These are phyloP conservation scores for Paragyromitra xinjiangensis DNA, from an alignment of 495 filamentous ascomycete genomes.

Conservation along the genomic window DNA sequence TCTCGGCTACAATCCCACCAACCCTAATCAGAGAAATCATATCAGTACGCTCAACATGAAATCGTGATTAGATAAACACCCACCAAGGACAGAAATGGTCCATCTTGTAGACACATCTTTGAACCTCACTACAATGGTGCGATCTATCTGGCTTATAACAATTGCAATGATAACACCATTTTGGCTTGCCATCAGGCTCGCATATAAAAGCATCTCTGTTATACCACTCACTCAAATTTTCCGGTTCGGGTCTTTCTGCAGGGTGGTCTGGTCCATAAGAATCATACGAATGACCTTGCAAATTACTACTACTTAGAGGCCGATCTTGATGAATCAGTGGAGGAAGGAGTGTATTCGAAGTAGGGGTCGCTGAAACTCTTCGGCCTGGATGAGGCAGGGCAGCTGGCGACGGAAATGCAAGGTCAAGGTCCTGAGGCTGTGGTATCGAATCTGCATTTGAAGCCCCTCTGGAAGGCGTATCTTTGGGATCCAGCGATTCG, in stretches of 20 bases:
- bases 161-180: constrained; percentile 79
- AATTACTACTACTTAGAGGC: constrained; percentile 28
- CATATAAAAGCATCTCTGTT: constrained; percentile 81
- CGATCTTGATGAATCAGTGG: constrained; percentile 44
- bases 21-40: constrained; percentile 65
- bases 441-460: constrained; percentile 9
- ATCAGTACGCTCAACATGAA: constrained; percentile 10
- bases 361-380: constrained; percentile 27
- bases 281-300: constrained; percentile 44
- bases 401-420: constrained; percentile 21
- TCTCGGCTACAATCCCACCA: constrained; percentile 86
- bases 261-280: constrained; percentile 9
- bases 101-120: constrained; percentile 84
- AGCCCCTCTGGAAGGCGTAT: constrained; percentile 7
- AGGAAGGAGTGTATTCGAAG: constrained; percentile 26
- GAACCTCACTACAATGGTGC: constrained; percentile 83
- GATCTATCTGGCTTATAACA: constrained; percentile 85
- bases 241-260: constrained; percentile 26
- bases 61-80: constrained; percentile 36
- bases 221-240: constrained; percentile 45
- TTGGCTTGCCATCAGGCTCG: constrained; percentile 77
- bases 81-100: constrained; percentile 95
- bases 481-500: constrained; percentile 1
- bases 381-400: not conserved
- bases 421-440: constrained; percentile 11